Percentiles rank a stretch among this genome's conserved stretches.
These are phyloP conservation scores for Trebouxiophyceae sp. DNA, from an alignment of 163 green algal genomes.

Conservation along the genomic window DNA sequence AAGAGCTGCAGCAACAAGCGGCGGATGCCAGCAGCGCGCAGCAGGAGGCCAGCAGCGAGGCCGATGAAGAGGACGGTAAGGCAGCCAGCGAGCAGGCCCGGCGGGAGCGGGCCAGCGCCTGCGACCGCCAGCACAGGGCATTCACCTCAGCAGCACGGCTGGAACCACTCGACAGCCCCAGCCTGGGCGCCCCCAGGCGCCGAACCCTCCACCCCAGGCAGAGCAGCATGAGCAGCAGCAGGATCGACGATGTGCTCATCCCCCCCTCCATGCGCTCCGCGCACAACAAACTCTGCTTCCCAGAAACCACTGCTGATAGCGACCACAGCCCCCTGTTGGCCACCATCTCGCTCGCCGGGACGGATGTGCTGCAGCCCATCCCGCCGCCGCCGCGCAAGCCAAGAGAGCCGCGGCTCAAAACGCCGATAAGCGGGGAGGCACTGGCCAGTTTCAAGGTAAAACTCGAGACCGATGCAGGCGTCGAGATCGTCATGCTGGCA, in stretches of 20 bases:
- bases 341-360: neutral
- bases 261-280: neutral
- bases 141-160: no score
- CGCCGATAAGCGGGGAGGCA: neutral
- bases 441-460: neutral
- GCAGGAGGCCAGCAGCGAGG: no score
- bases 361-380: neutral
- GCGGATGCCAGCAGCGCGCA: no score
- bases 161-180: neutral
- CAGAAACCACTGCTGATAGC: neutral
- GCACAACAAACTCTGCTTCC: neutral
- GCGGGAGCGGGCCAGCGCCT: no score
- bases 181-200: no score
- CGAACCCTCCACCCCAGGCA: neutral
- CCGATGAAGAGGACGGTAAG: neutral
- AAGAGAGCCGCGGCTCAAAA: neutral
- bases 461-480: neutral
- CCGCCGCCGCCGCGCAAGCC: neutral
- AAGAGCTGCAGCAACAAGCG: no score
- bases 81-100: neutral
- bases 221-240: no score
- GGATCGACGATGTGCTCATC: neutral
- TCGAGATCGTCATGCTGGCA: neutral
- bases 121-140: no score
- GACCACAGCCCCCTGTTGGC: neutral